These are phyloP conservation scores for Inga leiocalycina DNA, from an alignment of 306 rosid genomes.

Conservation along the genomic window DNA sequence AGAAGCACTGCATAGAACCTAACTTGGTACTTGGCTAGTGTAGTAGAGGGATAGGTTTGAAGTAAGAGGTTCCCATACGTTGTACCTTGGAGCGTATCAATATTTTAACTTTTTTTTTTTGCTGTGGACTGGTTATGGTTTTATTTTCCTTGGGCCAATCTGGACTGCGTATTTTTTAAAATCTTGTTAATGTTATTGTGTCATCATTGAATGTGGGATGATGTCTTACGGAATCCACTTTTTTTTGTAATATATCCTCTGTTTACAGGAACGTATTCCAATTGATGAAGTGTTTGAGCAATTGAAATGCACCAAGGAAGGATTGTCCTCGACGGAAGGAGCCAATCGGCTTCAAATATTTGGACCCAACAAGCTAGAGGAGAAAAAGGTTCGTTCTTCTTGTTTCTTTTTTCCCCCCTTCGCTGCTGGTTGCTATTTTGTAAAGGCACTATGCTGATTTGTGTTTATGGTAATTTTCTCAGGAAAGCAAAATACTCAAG, in stretches of 20 bases:
- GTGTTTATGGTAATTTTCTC: conserved; percentile 28
- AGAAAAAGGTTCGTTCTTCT: conserved; percentile 68
- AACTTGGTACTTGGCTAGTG: neutral
- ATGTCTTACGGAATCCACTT: conserved; percentile 12
- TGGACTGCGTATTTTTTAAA: too few species aligned
- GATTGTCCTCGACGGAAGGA: conserved; percentile 75
- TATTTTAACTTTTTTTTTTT: too few species aligned
- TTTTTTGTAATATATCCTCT: conserved; percentile 28
- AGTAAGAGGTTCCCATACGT: too few species aligned
- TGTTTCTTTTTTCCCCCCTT: neutral
- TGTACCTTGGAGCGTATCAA: neutral
- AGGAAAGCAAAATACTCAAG: conserved; percentile 97
- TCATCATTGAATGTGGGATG: neutral
- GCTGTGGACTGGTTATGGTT: too few species aligned
- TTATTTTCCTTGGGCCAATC: too few species aligned
- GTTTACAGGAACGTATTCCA: conserved; percentile 83
- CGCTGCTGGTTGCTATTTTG: neutral
- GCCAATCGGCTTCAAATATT: conserved; percentile 81
- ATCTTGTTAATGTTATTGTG: neutral
- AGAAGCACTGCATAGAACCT: neutral
- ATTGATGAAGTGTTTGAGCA: conserved; percentile 91
- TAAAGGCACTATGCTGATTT: conserved; percentile 33
- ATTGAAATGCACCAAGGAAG: conserved; percentile 85
- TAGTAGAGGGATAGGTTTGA: neutral
- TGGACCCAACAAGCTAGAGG: conserved; percentile 98